Evolutionary conservation across 306 rosid genomes (phyloP), one percentile per base, ranked within the genome.

Genomic region (Crotalaria pallida): DNA sequence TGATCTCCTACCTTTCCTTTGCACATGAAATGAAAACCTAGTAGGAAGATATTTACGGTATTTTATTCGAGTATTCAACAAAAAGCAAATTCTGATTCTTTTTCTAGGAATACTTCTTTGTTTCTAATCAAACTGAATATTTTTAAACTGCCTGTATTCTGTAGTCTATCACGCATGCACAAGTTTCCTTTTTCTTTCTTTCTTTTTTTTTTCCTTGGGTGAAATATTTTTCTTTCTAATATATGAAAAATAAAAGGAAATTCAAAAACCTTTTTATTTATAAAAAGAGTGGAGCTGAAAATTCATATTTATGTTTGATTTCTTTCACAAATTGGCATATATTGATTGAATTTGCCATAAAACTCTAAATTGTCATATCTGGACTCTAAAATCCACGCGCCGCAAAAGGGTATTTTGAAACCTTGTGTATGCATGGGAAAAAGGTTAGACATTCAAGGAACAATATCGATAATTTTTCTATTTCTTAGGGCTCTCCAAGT

Each of bases 401-500:
- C 41, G 40, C 40, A 72, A 58, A 70, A 58, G 65, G 33, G 65
- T 43, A 18, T 34, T 69, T 61, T 53, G 50, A 67, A 69, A 56
- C 52, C 43, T 69, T 84, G 76, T 74, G 62, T 58, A 16, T 24
- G 61, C 63, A 65, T 68, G 75, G 61, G 23, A 44, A 80, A 80
- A 79, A 69, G 76, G 44, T 60, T 58, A 68, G 70, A 67, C 47
- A 84, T 77, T 47, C 33, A 71, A 75, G 68, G 87, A 81, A 85
- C 71, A 76, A 67, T 34, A 80, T 77, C 63, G 19, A 36, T 61
- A 62, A 62, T 44, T 58, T 38, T 69, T 62, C 52, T 50, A 36
- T 72, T 56, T 45, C 40, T 23, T 58, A 65, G 83, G 81, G 85
- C 58, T 83, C 73, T 58, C 71, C 45, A 85, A 91, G 97, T 91